phyloP scores from a whole-genome alignment of 1,139 yeast species.

The Geotrichum klebahnii region DNA sequence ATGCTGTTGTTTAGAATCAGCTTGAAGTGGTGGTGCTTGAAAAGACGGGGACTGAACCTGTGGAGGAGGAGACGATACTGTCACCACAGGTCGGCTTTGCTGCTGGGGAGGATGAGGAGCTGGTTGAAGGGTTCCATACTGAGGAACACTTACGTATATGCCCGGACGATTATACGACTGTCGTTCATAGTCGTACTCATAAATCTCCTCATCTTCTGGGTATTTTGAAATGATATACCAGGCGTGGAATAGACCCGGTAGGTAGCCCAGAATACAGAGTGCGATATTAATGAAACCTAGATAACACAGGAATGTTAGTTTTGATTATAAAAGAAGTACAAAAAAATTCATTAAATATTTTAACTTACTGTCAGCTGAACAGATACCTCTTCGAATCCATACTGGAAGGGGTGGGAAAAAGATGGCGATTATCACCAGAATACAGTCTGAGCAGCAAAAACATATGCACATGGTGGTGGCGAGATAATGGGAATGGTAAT shows the following conservation, averaged over 20 bases:
- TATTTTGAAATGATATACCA: slow-evolving; percentile 46
- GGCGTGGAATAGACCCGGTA: slow-evolving; percentile 62
- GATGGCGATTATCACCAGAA: slow-evolving; percentile 72
- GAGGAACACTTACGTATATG: too few relatives aligned
- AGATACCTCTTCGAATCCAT: slow-evolving; percentile 67
- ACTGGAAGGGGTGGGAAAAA: slow-evolving; percentile 84
- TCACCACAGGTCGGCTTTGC: too few relatives aligned
- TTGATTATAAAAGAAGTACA: neutral
- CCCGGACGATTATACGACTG: slow-evolving; percentile 8
- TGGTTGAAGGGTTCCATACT: too few relatives aligned
- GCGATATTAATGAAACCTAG: slow-evolving; percentile 65
- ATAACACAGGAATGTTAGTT: slow-evolving; percentile 1
- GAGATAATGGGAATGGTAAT: neutral
- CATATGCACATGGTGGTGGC: slow-evolving; percentile 10
- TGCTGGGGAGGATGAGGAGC: too few relatives aligned
- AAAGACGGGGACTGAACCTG: too few relatives aligned
- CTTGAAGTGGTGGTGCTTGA: neutral
- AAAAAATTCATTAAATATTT: neutral
- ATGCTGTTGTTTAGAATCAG: neutral
- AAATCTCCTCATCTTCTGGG: slow-evolving; percentile 24
- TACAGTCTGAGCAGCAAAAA: slow-evolving; percentile 51
- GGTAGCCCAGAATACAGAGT: slow-evolving; percentile 68
- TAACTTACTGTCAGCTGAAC: slow-evolving; percentile 55
- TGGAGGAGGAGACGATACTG: neutral
- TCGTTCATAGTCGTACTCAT: slow-evolving; percentile 12